phyloP scores from a whole-genome alignment of 2,329 filamentous ascomycete genomes.

The Sclerotiophoma versabilis region DNA sequence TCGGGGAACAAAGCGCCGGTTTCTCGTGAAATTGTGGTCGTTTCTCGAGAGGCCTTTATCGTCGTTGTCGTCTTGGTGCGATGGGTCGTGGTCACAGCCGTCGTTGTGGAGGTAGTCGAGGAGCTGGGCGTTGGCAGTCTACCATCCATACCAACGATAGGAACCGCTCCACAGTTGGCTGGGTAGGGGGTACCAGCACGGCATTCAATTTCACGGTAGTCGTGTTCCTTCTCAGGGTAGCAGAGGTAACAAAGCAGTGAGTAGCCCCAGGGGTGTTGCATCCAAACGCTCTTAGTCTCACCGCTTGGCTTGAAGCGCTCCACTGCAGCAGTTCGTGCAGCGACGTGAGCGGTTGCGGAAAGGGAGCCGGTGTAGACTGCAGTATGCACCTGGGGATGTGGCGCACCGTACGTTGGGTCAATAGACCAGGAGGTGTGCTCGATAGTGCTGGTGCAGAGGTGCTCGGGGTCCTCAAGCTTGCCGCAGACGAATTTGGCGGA shows the following conservation, averaged over 20 bases:
- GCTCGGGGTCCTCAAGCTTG: not conserved
- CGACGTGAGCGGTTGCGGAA: not conserved
- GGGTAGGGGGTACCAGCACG: slow-evolving; percentile 12
- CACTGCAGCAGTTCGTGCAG: not conserved
- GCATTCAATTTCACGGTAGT: slow-evolving; percentile 28
- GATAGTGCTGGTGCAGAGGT: slow-evolving; percentile 5
- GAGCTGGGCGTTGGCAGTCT: not conserved
- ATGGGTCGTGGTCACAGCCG: not conserved
- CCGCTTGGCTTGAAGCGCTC: slow-evolving; percentile 7
- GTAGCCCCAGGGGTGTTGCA: slow-evolving; percentile 35
- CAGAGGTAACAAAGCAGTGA: slow-evolving; percentile 34
- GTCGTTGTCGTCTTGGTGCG: not conserved
- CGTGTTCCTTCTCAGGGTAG: slow-evolving; percentile 22
- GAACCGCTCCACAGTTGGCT: slow-evolving; percentile 13
- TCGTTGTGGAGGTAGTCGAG: not conserved
- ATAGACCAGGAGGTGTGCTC: slow-evolving; percentile 24
- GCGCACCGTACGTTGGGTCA: slow-evolving; percentile 7
- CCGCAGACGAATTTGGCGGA: slow-evolving; percentile 29
- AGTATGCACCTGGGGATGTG: slow-evolving; percentile 1
- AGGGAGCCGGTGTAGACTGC: not conserved
- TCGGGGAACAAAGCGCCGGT: no score
- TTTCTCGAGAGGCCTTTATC: no score
- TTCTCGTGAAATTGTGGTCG: no score
- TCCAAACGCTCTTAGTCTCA: slow-evolving; percentile 28
- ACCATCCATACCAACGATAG: not conserved